Evolutionary conservation across 805 yeast species (phyloP), one percentile per base, ranked within the genome.

Genomic region (Suhomyces prunicola): DNA sequence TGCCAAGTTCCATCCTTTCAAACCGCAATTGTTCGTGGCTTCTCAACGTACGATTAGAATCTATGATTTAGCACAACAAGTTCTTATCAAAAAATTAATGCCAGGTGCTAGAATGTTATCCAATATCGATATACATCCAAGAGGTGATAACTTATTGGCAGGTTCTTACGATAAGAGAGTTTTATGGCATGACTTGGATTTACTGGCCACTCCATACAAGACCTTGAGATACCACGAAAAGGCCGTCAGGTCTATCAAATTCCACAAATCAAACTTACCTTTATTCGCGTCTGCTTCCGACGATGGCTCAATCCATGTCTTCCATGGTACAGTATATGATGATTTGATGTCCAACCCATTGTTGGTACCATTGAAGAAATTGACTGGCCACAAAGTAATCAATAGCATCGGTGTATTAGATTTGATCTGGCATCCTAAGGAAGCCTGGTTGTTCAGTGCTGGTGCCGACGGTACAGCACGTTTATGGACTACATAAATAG

Each of bases 41-140:
- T 88, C 97, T 9, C 99, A 94, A 76, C 82, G 98, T 66, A 89
- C 91, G 61, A 82, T 94, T 58, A 85, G 97, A 61, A 83, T 94
- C 50, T 94, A 94, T 71, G 97, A 94, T 69, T 80, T 94, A 63
- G 83, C 96, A 26, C 88, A 86, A 63, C 99, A 94, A 76, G 82
- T 81, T 22, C 71, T 94, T 59, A 79, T 88, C 54, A 91, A 90
- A 78, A 90, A 91, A 63, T 77, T 94, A 60, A 73, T 86, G 76
- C 98, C 99, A 1, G 98, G 98, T 64, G 97, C 96, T 1, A 84
- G 97, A 71, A 90, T 97, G 96, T 80, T 94, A 62, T 85, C 96
- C 17, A 80, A 86, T 60, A 85, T 94, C 65, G 98, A 92, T 67
- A 87, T 94, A 49, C 98, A 94, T 70, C 97, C 98, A 54, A 80